Evolutionary conservation across 345 rosid genomes (phyloP).

Genomic region (Leavenworthia alabamica): DNA sequence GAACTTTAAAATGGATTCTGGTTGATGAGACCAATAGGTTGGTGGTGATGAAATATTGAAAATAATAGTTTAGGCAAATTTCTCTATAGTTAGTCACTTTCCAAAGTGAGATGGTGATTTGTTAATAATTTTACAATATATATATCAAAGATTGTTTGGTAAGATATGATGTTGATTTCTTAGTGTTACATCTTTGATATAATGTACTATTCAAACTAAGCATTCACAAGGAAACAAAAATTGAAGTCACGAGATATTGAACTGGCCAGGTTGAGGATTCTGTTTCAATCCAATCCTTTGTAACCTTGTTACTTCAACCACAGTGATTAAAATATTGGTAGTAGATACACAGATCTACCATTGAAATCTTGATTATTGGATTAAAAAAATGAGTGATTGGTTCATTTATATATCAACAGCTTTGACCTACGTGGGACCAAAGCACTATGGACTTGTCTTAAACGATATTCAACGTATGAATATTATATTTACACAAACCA

Average conservation of each 20-base stretch:
- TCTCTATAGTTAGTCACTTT: not conserved
- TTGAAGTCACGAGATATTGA: not conserved
- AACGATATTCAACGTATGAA: slow-evolving; percentile 5
- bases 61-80: not conserved
- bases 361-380: not conserved
- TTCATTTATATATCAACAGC: slow-evolving; percentile 12
- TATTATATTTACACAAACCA: not conserved
- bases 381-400: not conserved
- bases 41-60: slow-evolving; percentile 9
- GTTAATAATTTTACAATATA: not conserved
- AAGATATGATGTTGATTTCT: slow-evolving; percentile 20
- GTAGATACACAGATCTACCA: not conserved
- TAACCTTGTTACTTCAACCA: not conserved
- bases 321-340: not conserved
- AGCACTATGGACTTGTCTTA: slow-evolving; percentile 11
- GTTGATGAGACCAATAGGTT: slow-evolving; percentile 14
- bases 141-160: slow-evolving; percentile 17
- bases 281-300: not conserved
- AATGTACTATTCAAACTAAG: not conserved
- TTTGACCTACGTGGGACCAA: slow-evolving; percentile 18
- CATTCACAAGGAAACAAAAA: not conserved
- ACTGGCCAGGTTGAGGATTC: not conserved
- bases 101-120: slow-evolving; percentile 1
- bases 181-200: not conserved
- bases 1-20: not conserved